These are phyloP conservation scores for Mrakiaceae sp. DNA, from an alignment of 1,284 basidiomycete species.

Conservation along the genomic window DNA sequence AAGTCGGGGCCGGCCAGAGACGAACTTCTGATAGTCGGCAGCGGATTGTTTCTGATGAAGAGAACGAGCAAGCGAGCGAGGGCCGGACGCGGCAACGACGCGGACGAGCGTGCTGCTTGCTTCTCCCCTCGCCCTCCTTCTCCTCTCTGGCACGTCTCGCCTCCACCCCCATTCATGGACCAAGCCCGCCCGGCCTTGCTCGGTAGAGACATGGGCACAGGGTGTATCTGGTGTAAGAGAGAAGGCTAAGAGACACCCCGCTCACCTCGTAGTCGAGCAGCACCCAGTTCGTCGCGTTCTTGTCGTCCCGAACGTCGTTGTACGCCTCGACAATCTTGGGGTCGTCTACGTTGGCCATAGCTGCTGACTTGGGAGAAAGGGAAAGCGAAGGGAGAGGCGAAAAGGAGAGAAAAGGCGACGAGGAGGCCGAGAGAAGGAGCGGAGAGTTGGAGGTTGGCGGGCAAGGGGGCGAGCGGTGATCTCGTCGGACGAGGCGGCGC, in stretches of 20 bases:
- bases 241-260: background rate
- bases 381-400: background rate
- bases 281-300: constrained; percentile 72
- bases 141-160: background rate
- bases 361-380: background rate
- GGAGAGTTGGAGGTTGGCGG: too few species aligned
- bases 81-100: background rate
- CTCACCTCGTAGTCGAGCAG: constrained; percentile 72
- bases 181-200: too few species aligned
- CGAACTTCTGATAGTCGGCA: too few species aligned
- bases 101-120: background rate
- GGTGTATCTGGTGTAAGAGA: too few species aligned
- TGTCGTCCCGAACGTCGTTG: constrained; percentile 67
- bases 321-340: constrained; percentile 69
- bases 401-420: background rate
- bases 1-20: too few species aligned
- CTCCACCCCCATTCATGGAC: background rate
- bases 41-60: too few species aligned
- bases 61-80: background rate
- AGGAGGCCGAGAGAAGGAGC: background rate
- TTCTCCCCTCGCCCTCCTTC: background rate
- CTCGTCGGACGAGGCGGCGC: too few species aligned
- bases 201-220: too few species aligned
- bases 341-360: constrained; percentile 75
- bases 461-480: too few species aligned